Evolutionary conservation across 2,329 filamentous ascomycete species (phyloP).

Genomic region (Ceratocystis cubensis): DNA sequence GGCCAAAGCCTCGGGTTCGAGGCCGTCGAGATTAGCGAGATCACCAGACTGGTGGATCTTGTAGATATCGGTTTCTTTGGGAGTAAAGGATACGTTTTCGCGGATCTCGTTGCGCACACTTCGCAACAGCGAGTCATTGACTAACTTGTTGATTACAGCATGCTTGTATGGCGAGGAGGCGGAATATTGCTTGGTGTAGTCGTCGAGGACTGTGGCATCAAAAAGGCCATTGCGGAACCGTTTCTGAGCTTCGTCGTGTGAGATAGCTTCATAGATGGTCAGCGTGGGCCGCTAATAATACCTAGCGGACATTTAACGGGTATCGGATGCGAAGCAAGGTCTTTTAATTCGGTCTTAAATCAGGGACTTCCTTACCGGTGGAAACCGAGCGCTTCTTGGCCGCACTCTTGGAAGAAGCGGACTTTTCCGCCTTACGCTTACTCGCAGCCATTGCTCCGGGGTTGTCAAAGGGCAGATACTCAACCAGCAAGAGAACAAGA

Average conservation of each 20-base stretch:
- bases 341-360: not conserved
- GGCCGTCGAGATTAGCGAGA: constrained; percentile 86
- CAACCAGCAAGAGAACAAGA: constrained; percentile 1
- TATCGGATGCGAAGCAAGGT: constrained; percentile 16
- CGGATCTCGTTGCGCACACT: constrained; percentile 79
- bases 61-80: constrained; percentile 98
- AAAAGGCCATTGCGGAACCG: constrained; percentile 57
- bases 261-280: constrained; percentile 14
- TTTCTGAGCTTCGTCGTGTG: constrained; percentile 32
- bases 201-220: constrained; percentile 42
- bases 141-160: constrained; percentile 70
- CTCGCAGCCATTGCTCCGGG: constrained; percentile 29
- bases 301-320: constrained; percentile 10
- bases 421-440: constrained; percentile 49
- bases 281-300: not conserved
- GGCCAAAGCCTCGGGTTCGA: constrained; percentile 72
- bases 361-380: constrained; percentile 30
- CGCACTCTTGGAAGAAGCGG: constrained; percentile 33
- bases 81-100: constrained; percentile 84
- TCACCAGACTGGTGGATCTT: constrained; percentile 98
- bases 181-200: constrained; percentile 51
- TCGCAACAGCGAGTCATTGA: constrained; percentile 71
- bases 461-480: constrained; percentile 23
- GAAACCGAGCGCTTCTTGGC: constrained; percentile 42
- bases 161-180: constrained; percentile 71